A percentile compares a stretch with the other conserved stretches of the same genome.
These are phyloP conservation scores for Leccinum imitatum DNA, from an alignment of 768 basidiomycete genomes.

Conservation along the genomic window DNA sequence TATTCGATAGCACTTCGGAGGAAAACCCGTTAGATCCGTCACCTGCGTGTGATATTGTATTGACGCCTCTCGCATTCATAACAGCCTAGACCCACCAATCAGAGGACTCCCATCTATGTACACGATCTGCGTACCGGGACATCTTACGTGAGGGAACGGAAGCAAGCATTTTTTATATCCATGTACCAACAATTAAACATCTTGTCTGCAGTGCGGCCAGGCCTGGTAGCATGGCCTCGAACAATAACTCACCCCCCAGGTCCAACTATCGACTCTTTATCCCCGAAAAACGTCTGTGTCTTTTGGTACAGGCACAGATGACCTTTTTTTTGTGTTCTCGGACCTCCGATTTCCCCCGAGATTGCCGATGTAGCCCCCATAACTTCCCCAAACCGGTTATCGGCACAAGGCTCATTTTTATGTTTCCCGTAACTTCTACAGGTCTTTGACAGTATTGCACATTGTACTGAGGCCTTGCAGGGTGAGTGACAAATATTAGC, in stretches of 20 bases:
- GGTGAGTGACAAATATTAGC: background rate
- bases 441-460: background rate
- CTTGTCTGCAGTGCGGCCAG: background rate
- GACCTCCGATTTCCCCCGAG: background rate
- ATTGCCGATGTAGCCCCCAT: background rate
- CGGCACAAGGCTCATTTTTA: background rate
- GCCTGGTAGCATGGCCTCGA: background rate
- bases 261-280: background rate
- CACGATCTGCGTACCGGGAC: background rate
- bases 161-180: background rate
- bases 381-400: background rate
- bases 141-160: background rate
- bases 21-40: background rate
- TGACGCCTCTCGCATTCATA: background rate
- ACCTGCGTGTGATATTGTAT: background rate
- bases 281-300: background rate
- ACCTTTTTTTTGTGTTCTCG: background rate
- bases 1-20: background rate
- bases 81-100: background rate
- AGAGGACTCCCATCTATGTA: background rate
- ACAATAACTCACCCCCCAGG: background rate
- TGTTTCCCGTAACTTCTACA: background rate
- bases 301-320: background rate
- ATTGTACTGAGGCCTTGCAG: background rate
- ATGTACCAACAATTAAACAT: background rate